Evolutionary conservation across 257 asterid genomes (phyloP).

Genomic region (Solanum infundibuliforme): DNA sequence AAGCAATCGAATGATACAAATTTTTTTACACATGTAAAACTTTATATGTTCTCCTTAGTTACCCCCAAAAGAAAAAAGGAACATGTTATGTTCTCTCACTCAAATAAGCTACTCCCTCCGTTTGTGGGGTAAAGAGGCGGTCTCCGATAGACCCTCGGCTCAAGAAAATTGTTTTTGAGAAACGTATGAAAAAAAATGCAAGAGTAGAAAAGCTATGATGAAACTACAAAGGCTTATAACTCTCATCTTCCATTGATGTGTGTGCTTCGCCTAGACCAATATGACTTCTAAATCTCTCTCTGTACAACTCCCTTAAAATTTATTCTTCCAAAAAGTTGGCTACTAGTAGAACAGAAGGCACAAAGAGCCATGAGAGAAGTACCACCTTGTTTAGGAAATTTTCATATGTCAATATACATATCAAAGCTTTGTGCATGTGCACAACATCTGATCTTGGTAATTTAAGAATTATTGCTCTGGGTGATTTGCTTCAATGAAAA

Average conservation of each 20-base stretch:
- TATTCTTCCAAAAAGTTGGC: neutral
- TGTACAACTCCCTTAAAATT: neutral
- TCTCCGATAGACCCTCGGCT: neutral
- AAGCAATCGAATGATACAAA: neutral
- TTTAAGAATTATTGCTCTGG: neutral
- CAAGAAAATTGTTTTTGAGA: neutral
- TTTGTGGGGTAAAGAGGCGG: neutral
- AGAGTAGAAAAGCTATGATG: neutral
- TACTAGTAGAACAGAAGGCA: neutral
- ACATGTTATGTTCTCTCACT: neutral
- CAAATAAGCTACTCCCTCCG: neutral
- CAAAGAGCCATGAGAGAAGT: neutral
- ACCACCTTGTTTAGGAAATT: neutral
- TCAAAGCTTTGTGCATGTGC: neutral
- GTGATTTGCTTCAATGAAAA: neutral
- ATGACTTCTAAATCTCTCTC: neutral
- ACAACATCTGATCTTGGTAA: neutral
- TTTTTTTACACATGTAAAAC: neutral
- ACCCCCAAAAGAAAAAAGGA: neutral
- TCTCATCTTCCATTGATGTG: neutral
- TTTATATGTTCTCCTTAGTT: neutral
- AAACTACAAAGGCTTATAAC: neutral
- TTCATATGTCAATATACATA: neutral
- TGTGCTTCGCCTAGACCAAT: neutral
- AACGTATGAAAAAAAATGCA: neutral